Evolutionary conservation across 805 yeast species (phyloP).

Genomic region (Pichia cephalocereana): DNA sequence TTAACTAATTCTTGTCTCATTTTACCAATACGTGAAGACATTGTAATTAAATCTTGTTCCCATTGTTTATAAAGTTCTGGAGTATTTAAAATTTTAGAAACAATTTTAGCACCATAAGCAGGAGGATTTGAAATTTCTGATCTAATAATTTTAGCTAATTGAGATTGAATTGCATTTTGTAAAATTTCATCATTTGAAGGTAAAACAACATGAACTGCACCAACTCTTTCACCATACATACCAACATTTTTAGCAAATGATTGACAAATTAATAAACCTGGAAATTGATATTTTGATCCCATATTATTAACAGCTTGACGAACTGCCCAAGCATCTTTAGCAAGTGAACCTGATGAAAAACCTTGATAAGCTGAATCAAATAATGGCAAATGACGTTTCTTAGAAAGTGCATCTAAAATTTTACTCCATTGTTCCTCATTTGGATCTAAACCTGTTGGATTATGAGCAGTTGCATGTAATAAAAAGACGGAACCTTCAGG

Average conservation of each 20-base stretch:
- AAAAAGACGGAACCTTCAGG: constrained; percentile 70
- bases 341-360: constrained; percentile 83
- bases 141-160: constrained; percentile 66
- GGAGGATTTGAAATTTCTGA: constrained; percentile 92
- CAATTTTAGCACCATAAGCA: constrained; percentile 90
- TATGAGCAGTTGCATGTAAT: constrained; percentile 94
- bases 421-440: constrained; percentile 68
- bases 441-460: constrained; percentile 97
- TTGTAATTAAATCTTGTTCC: constrained; percentile 73
- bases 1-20: constrained; percentile 69
- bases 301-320: constrained; percentile 44
- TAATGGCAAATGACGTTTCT: constrained; percentile 62
- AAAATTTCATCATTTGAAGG: constrained; percentile 34
- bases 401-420: constrained; percentile 54
- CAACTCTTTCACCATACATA: constrained; percentile 95
- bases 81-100: constrained; percentile 59
- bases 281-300: constrained; percentile 36
- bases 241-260: constrained; percentile 96
- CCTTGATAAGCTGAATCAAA: constrained; percentile 98
- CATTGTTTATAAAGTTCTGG: constrained; percentile 68
- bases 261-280: constrained; percentile 69
- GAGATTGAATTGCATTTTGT: constrained; percentile 57
- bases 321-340: constrained; percentile 76
- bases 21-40: constrained; percentile 73
- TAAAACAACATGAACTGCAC: constrained; percentile 75